phyloP scores from a whole-genome alignment of 306 rosid genomes.

The Glycyrrhiza uralensis region DNA sequence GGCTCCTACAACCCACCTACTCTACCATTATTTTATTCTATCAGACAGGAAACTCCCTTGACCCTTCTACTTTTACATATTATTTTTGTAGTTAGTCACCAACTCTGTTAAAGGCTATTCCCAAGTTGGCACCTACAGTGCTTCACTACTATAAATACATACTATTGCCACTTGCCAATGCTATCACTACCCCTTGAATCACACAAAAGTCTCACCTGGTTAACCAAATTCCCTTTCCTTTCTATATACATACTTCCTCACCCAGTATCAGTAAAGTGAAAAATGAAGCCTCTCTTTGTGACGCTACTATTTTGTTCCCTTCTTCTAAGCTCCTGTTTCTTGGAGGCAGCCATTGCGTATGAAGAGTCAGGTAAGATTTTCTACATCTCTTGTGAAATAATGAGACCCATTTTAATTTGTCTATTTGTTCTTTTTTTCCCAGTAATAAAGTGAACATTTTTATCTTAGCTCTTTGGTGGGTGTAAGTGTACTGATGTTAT shows the following conservation, averaged over 20 bases:
- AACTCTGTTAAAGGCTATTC: neutral
- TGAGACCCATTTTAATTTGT: neutral
- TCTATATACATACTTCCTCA: neutral
- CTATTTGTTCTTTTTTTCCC: neutral
- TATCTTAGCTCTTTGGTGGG: neutral
- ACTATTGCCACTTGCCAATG: neutral
- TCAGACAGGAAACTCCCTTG: neutral
- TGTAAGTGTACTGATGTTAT: neutral
- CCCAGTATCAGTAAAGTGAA: neutral
- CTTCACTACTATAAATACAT: constrained; percentile 26
- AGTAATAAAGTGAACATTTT: no score
- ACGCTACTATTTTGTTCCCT: constrained; percentile 43
- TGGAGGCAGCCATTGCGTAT: constrained; percentile 34
- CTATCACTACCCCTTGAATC: neutral
- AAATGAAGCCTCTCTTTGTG: constrained; percentile 46
- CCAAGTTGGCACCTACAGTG: neutral
- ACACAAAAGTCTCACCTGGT: neutral
- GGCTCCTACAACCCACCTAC: neutral
- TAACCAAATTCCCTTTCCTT: neutral
- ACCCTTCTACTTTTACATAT: neutral
- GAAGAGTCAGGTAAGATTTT: constrained; percentile 36
- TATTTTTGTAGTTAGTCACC: neutral
- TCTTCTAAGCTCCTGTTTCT: constrained; percentile 43
- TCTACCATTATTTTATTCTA: neutral
- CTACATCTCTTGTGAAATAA: neutral